Percentiles rank a stretch among this genome's conserved stretches.
Evolutionary conservation across 106 monocot species (phyloP).

Genomic region (Dioscorea alata): DNA sequence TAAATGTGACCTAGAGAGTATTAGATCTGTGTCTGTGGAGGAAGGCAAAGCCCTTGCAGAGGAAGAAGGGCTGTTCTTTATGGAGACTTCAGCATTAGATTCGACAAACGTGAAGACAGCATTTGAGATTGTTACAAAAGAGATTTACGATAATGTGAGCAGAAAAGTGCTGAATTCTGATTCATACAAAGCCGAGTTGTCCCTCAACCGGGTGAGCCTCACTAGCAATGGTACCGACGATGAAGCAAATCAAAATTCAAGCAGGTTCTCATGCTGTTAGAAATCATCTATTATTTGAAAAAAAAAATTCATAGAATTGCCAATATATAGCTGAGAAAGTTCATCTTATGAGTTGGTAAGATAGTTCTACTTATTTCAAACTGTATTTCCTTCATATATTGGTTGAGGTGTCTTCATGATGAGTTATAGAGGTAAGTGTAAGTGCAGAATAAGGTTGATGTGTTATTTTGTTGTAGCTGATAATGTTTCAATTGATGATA

Average conservation of each 20-base stretch:
- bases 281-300: not conserved
- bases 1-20: conserved; percentile 46
- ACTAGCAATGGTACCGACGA: conserved; percentile 3
- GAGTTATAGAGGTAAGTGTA: too few species aligned
- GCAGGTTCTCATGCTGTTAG: not conserved
- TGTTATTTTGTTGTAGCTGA: too few species aligned
- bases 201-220: conserved; percentile 25
- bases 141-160: conserved; percentile 65
- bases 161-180: conserved; percentile 64
- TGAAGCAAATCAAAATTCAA: not conserved
- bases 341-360: too few species aligned
- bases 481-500: too few species aligned
- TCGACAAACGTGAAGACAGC: conserved; percentile 44
- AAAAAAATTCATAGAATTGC: too few species aligned
- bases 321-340: too few species aligned
- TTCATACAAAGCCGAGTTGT: conserved; percentile 35
- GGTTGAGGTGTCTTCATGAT: too few species aligned
- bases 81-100: conserved; percentile 50
- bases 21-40: conserved; percentile 33
- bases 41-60: conserved; percentile 53
- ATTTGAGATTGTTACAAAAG: conserved; percentile 68
- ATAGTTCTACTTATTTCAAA: too few species aligned
- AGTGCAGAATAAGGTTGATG: too few species aligned
- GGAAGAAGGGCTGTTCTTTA: conserved; percentile 42
- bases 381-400: too few species aligned